These are phyloP conservation scores for Fusarium nelsonii DNA, from an alignment of 2,329 filamentous ascomycete genomes.

Conservation along the genomic window DNA sequence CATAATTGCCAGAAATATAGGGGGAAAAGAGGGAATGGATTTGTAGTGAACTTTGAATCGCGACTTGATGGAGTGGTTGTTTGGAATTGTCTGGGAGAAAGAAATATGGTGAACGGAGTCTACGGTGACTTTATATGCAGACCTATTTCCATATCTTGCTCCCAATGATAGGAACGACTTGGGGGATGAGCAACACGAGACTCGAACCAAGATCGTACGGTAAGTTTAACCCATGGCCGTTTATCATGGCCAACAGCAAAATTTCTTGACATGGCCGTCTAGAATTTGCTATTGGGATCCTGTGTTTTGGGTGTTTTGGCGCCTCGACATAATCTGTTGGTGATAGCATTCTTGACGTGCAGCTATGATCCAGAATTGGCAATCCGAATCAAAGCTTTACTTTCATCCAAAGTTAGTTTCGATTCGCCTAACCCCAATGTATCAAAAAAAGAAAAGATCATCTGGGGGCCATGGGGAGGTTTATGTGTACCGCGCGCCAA, in stretches of 20 bases:
- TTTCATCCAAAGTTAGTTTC: too few relatives aligned
- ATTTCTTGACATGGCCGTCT: background rate
- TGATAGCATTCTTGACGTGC: background rate
- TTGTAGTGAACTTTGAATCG: background rate
- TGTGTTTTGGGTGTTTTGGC: background rate
- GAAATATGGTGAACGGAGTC: background rate
- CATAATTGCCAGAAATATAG: background rate
- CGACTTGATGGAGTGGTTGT: background rate
- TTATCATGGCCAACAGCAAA: background rate
- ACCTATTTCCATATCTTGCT: background rate
- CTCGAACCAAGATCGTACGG: background rate
- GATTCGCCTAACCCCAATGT: background rate
- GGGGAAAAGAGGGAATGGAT: background rate
- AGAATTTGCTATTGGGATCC: background rate
- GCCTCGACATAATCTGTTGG: background rate
- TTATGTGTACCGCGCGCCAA: background rate
- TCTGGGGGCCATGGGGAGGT: background rate
- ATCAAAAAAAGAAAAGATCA: background rate
- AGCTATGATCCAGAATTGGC: background rate
- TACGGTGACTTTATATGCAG: background rate
- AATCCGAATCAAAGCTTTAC: too few relatives aligned
- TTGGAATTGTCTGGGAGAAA: background rate
- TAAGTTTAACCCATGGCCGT: background rate
- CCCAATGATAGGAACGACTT: background rate
- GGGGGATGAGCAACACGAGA: background rate